Percentiles rank a stretch among this genome's conserved stretches.
These are phyloP conservation scores for Xylaria sp. DNA, from an alignment of 2,329 filamentous ascomycete genomes.

Conservation along the genomic window DNA sequence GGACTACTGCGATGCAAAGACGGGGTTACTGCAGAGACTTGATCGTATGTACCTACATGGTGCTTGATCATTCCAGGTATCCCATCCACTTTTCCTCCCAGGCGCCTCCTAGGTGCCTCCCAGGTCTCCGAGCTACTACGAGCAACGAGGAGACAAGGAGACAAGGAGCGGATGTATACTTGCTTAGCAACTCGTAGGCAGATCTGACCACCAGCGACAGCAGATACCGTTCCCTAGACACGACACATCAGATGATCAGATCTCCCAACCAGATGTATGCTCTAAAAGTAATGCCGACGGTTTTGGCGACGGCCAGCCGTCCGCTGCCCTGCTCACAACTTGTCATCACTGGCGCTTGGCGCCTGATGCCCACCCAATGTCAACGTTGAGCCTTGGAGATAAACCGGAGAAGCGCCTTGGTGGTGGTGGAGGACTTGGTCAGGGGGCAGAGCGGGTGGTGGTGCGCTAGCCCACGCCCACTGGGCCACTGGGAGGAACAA, in stretches of 20 bases:
- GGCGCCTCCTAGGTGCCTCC: conserved; percentile 16
- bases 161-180: background rate
- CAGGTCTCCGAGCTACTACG: conserved; percentile 5
- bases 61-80: conserved; percentile 19
- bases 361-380: conserved; percentile 21
- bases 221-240: background rate
- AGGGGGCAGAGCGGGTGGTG: conserved; percentile 19
- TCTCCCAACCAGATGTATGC: background rate
- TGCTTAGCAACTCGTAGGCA: background rate
- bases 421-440: conserved; percentile 21
- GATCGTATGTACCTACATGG: conserved; percentile 36
- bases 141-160: background rate
- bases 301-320: background rate
- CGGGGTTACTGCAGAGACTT: conserved; percentile 35
- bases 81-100: background rate
- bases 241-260: background rate
- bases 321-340: background rate
- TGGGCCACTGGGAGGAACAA: background rate
- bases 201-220: background rate
- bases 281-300: background rate
- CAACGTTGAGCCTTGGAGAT: conserved; percentile 19
- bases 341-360: conserved; percentile 30
- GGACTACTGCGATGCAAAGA: conserved; percentile 36
- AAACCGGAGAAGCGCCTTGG: conserved; percentile 31
- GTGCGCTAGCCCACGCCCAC: background rate